These are phyloP conservation scores for Penicillium macrosclerotiorum DNA, from an alignment of 495 filamentous ascomycete genomes.

Conservation along the genomic window DNA sequence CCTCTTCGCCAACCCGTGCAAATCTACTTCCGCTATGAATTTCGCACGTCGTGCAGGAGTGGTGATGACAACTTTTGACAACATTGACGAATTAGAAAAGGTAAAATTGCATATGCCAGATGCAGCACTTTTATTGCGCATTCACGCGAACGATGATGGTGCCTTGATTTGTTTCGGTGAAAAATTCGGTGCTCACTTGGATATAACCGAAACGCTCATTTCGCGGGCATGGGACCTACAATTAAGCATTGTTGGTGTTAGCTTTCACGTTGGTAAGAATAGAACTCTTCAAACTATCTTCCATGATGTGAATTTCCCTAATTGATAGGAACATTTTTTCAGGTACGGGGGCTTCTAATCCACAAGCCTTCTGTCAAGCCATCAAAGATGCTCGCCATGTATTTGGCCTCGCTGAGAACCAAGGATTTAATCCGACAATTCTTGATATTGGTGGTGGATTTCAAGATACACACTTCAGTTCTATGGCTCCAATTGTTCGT, in stretches of 20 bases:
- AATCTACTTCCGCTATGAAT: slow-evolving; percentile 18
- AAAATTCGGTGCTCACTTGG: slow-evolving; percentile 31
- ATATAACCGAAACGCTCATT: slow-evolving; percentile 18
- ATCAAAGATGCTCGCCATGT: slow-evolving; percentile 23
- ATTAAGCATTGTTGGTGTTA: slow-evolving; percentile 30
- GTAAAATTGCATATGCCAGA: slow-evolving; percentile 26
- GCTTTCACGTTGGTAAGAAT: slow-evolving; percentile 35
- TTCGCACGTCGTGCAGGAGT: slow-evolving; percentile 23
- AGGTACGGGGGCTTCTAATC: slow-evolving; percentile 27
- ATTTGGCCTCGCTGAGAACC: slow-evolving; percentile 15
- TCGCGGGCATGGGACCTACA: slow-evolving; percentile 22
- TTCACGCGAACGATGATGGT: slow-evolving; percentile 26
- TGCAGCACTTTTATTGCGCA: slow-evolving; percentile 27
- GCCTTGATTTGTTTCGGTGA: slow-evolving; percentile 23
- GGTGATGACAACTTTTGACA: slow-evolving; percentile 32
- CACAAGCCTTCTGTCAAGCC: slow-evolving; percentile 21
- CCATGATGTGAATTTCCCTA: neutral
- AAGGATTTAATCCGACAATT: slow-evolving; percentile 14
- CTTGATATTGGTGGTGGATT: slow-evolving; percentile 38
- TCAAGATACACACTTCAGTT: slow-evolving; percentile 22
- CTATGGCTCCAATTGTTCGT: slow-evolving; percentile 13
- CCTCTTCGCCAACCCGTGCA: slow-evolving; percentile 36
- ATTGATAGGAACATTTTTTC: neutral
- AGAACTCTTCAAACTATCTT: neutral
- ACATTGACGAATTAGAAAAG: slow-evolving; percentile 32